Evolutionary conservation across 2,329 filamentous ascomycete species (phyloP), one percentile per base, ranked within the genome.

Genomic region (Fusarium phyllophilum): DNA sequence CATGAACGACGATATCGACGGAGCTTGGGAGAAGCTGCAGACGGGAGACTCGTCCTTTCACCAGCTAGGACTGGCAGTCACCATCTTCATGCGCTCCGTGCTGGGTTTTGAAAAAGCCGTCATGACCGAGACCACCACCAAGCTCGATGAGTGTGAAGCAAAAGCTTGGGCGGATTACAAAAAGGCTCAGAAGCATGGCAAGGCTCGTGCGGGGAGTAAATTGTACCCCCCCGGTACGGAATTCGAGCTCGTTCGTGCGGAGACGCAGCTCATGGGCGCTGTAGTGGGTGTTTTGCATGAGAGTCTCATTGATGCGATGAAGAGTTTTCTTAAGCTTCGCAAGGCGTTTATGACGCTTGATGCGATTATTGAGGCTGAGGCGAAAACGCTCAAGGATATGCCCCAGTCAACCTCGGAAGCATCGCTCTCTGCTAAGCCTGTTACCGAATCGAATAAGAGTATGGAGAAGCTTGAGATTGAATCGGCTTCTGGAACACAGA

Each of bases 81-180:
- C 95, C 26, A 90, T 90, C 49, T 98, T 98, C 81, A 91, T 98
- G 82, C 89, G 91, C 76, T 95, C 95, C 24, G 92, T 96, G 6
- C 85, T 98, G 3, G 95, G 95, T 5, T 96, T 97, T 78, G 96
- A 98, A 83, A 95, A 97, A 82, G 91, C 96, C 8, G 88, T 97
- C 74, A 96, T 98, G 92, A 90, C 90, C 64, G 91, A 97, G 85
- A 94, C 96, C 29, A 90, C 90, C 20, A 88, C 90, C 33, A 88
- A 90, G 55, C 87, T 99, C 33, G 88, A 87, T 57, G 90, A 93
- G 49, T 94, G 94, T 64, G 96, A 98, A 83, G 90, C 88, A 36
- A 88, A 89, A 59, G 93, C 95, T 8, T 92, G 90, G 85, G 88
- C 90, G 58, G 94, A 97, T 75, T 91, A 94, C 82, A 91, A 92